These are phyloP conservation scores for Solanum pinnatisectum DNA, from an alignment of 257 asterid genomes.

Conservation along the genomic window DNA sequence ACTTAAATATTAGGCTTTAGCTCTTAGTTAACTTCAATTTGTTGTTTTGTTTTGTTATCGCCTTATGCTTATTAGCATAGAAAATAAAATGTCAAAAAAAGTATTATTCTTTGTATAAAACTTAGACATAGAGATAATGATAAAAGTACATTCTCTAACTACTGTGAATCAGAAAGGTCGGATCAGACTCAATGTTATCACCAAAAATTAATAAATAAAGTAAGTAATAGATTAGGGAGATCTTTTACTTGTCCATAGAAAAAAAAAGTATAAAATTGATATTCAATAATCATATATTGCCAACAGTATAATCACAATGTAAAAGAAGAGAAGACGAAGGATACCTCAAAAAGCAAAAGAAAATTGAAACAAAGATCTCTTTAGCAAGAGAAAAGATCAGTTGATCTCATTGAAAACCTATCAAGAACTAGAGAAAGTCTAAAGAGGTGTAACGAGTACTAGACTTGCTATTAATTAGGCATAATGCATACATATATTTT, in stretches of 20 bases:
- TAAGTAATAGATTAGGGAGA: not conserved
- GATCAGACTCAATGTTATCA: not conserved
- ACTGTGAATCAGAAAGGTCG: not conserved
- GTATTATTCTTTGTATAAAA: not conserved
- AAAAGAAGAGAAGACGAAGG: not conserved
- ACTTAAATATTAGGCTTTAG: too few relatives aligned
- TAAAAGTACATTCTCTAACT: not conserved
- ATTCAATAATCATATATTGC: not conserved
- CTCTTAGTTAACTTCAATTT: too few relatives aligned
- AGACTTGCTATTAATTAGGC: not conserved
- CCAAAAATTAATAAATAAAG: not conserved
- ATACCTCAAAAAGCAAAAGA: not conserved
- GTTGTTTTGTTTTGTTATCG: too few relatives aligned
- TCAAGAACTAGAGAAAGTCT: not conserved
- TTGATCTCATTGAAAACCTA: not conserved
- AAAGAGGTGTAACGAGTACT: not conserved
- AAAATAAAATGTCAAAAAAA: not conserved
- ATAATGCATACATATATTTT: too few relatives aligned
- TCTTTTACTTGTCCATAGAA: not conserved
- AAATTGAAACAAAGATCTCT: not conserved
- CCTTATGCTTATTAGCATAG: not conserved
- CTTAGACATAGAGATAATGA: not conserved
- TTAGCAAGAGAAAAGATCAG: not conserved
- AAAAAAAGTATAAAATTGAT: not conserved
- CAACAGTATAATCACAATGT: not conserved